These are phyloP conservation scores for Zymoseptoria ardabiliae DNA, from an alignment of 2,329 filamentous ascomycete species.

Conservation along the genomic window DNA sequence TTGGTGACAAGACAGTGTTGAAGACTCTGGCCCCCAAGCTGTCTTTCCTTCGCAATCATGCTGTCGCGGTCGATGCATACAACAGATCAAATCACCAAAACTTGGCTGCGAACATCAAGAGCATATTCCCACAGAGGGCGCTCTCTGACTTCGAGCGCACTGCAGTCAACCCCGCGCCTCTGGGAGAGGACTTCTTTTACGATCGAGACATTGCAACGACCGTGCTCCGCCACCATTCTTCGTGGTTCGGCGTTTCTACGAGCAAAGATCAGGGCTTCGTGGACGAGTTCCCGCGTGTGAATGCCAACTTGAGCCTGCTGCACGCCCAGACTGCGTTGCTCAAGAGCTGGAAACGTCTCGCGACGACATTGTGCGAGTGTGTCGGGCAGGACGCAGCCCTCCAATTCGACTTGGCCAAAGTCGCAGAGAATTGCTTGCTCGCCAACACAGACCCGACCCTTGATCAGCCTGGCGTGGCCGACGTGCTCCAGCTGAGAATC, in stretches of 20 bases:
- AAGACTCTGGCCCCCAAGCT: constrained; percentile 67
- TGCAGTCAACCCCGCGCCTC: constrained; percentile 37
- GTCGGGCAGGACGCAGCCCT: constrained; percentile 49
- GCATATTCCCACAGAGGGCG: constrained; percentile 65
- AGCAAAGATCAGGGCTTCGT: constrained; percentile 62
- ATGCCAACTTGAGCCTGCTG: constrained; percentile 83
- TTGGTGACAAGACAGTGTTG: constrained; percentile 60
- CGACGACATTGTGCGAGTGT: constrained; percentile 70
- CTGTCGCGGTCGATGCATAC: constrained; percentile 71
- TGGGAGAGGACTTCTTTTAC: constrained; percentile 79
- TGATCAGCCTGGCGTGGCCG: constrained; percentile 73
- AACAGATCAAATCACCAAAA: constrained; percentile 82
- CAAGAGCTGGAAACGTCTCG: constrained; percentile 80
- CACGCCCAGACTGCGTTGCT: constrained; percentile 85
- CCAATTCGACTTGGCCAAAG: constrained; percentile 62
- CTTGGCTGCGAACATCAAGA: constrained; percentile 74
- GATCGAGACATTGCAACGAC: constrained; percentile 66
- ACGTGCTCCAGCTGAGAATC: constrained; percentile 66
- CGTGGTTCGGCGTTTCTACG: constrained; percentile 56
- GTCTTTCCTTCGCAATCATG: constrained; percentile 71
- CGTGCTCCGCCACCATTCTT: constrained; percentile 68
- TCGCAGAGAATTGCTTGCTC: constrained; percentile 68
- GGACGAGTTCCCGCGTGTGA: constrained; percentile 77
- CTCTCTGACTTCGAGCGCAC: constrained; percentile 78
- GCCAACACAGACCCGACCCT: constrained; percentile 67